Evolutionary conservation across 2,329 filamentous ascomycete species (phyloP).

Genomic region (Apiospora rasikravindrae): DNA sequence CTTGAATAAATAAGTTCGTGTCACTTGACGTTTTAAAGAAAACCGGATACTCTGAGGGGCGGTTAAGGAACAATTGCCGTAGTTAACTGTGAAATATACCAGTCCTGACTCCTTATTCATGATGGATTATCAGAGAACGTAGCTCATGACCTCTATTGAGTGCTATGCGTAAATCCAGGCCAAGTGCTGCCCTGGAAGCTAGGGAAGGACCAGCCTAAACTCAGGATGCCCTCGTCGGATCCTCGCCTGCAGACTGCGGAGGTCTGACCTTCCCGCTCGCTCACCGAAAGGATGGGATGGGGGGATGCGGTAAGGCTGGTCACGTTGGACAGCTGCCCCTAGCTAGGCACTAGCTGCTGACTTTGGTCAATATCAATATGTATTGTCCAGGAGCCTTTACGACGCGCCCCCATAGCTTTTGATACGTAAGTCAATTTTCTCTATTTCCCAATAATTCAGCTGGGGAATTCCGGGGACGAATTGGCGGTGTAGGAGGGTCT

Average conservation of each 20-base stretch:
- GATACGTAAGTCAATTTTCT: background rate
- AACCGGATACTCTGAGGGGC: background rate
- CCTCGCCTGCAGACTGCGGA: background rate
- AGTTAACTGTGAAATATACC: background rate
- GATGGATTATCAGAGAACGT: too few species aligned
- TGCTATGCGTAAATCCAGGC: background rate
- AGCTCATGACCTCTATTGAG: background rate
- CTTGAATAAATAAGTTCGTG: background rate
- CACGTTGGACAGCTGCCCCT: background rate
- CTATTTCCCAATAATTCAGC: background rate
- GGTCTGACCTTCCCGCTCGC: slow-evolving; percentile 6
- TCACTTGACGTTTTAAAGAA: background rate
- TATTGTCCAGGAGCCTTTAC: background rate
- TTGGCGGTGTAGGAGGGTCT: background rate
- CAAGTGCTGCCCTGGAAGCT: background rate
- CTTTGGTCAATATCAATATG: background rate
- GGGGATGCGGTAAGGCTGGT: slow-evolving; percentile 4
- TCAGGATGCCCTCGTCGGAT: background rate
- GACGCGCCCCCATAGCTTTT: background rate
- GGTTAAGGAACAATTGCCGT: background rate
- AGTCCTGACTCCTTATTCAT: background rate
- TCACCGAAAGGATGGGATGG: background rate
- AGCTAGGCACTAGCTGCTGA: background rate
- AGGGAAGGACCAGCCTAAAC: background rate
- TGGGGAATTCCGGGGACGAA: background rate